A percentile compares a stretch with the other conserved stretches of the same genome.
phyloP scores from a whole-genome alignment of 108 stramenopile genomes.

The Ochromonas danica region DNA sequence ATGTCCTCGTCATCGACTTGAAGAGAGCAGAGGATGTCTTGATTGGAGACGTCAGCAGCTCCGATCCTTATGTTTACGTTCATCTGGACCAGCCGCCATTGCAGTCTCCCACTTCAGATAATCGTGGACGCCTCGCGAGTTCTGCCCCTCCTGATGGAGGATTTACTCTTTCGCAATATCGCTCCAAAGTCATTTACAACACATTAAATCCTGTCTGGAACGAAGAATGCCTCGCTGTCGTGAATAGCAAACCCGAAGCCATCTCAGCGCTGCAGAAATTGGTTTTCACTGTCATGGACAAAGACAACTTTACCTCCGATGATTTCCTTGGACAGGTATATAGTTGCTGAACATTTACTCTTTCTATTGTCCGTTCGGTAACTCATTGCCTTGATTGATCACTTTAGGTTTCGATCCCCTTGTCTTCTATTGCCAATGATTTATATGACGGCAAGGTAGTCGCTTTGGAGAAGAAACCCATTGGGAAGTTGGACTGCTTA shows the following conservation, averaged over 20 bases:
- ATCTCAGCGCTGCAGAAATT: background rate
- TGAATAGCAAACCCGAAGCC: background rate
- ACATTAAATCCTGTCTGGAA: slow-evolving; percentile 23
- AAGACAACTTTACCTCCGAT: slow-evolving; percentile 9
- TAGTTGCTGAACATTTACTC: background rate
- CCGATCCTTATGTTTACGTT: background rate
- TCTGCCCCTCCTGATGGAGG: background rate
- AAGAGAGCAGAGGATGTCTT: background rate
- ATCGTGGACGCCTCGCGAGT: background rate
- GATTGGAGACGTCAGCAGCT: background rate
- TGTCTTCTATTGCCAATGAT: background rate
- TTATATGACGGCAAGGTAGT: background rate
- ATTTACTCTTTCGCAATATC: background rate
- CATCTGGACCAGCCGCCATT: background rate
- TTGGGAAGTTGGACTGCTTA: too few relatives aligned
- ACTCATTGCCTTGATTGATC: background rate
- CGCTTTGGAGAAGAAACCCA: background rate
- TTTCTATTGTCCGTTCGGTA: background rate
- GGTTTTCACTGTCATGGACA: slow-evolving; percentile 26
- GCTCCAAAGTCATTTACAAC: background rate
- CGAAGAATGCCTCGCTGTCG: background rate
- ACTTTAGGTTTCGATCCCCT: background rate
- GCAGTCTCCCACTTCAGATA: background rate
- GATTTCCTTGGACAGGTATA: slow-evolving; percentile 32
- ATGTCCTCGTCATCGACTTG: background rate